phyloP scores from a whole-genome alignment of 1,284 basidiomycete species.

The Exobasidium cylindrosporum region DNA sequence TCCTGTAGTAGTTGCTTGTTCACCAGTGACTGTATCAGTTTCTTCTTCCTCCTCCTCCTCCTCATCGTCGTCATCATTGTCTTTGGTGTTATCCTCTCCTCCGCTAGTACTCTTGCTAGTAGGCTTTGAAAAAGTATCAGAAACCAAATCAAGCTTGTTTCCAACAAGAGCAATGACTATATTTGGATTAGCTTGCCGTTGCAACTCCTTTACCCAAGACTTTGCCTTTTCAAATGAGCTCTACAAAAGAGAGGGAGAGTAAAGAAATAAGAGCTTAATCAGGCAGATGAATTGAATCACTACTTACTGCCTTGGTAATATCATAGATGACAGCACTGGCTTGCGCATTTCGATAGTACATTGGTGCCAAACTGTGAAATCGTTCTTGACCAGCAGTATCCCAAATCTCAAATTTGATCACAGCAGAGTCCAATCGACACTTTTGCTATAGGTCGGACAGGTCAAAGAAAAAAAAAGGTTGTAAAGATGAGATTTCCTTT shows the following conservation, averaged over 20 bases:
- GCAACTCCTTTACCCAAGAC: constrained; percentile 99
- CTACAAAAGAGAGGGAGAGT: constrained; percentile 22
- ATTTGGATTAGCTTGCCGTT: constrained; percentile 97
- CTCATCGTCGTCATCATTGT: constrained; percentile 22
- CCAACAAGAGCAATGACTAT: constrained; percentile 73
- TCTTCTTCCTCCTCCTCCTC: constrained; percentile 39
- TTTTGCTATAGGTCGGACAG: constrained; percentile 38
- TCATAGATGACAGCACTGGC: constrained; percentile 98
- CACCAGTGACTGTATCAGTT: constrained; percentile 58
- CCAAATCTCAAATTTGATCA: constrained; percentile 93
- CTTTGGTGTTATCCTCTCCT: constrained; percentile 62
- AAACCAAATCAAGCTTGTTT: constrained; percentile 75
- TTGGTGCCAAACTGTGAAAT: constrained; percentile 87
- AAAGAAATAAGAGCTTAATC: neutral
- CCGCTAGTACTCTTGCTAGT: constrained; percentile 58
- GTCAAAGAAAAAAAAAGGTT: neutral
- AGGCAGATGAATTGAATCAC: too few species aligned
- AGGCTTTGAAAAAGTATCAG: constrained; percentile 60
- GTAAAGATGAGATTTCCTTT: constrained; percentile 67
- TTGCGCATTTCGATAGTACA: constrained; percentile 99
- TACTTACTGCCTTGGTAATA: constrained; percentile 68
- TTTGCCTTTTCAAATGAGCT: constrained; percentile 97
- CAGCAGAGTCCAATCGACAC: constrained; percentile 67
- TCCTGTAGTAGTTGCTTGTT: constrained; percentile 20
- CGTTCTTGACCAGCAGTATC: constrained; percentile 93